phyloP scores from a whole-genome alignment of 2,329 filamentous ascomycete species.

The Periconia sp. region DNA sequence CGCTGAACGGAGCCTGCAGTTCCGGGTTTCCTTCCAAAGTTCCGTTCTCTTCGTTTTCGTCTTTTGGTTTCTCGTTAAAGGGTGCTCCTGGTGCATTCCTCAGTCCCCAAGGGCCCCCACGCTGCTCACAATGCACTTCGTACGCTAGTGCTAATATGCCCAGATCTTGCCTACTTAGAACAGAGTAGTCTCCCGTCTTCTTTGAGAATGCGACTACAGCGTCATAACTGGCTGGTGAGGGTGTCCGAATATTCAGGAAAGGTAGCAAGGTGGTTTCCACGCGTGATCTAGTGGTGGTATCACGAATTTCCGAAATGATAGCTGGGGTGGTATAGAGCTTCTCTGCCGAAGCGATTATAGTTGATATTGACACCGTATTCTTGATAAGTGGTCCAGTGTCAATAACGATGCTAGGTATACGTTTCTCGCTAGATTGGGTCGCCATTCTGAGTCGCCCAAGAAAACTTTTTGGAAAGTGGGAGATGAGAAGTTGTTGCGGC shows the following conservation, averaged over 20 bases:
- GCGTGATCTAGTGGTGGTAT: slow-evolving; percentile 78
- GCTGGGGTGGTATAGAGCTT: slow-evolving; percentile 72
- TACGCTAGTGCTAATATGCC: slow-evolving; percentile 90
- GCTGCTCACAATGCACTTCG: slow-evolving; percentile 90
- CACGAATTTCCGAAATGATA: slow-evolving; percentile 86
- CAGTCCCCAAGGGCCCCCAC: slow-evolving; percentile 87
- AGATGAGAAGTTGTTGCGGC: too few species aligned
- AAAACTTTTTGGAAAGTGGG: too few species aligned
- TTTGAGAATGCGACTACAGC: slow-evolving; percentile 84
- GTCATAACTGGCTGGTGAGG: slow-evolving; percentile 76
- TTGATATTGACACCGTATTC: slow-evolving; percentile 85
- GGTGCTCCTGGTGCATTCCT: slow-evolving; percentile 81
- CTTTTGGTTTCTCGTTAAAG: slow-evolving; percentile 61
- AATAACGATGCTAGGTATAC: slow-evolving; percentile 82
- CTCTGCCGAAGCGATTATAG: slow-evolving; percentile 78
- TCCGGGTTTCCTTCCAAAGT: background rate
- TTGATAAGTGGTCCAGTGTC: slow-evolving; percentile 94
- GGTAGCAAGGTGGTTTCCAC: slow-evolving; percentile 85
- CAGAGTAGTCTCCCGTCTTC: slow-evolving; percentile 85
- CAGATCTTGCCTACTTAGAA: slow-evolving; percentile 87
- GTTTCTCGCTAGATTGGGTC: slow-evolving; percentile 57
- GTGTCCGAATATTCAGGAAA: slow-evolving; percentile 79
- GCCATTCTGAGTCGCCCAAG: too few species aligned
- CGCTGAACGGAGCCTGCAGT: background rate
- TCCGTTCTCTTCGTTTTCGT: slow-evolving; percentile 13